Evolutionary conservation across 441 rosid genomes (phyloP), one percentile per base, ranked within the genome.

Genomic region (Capsella rubella): DNA sequence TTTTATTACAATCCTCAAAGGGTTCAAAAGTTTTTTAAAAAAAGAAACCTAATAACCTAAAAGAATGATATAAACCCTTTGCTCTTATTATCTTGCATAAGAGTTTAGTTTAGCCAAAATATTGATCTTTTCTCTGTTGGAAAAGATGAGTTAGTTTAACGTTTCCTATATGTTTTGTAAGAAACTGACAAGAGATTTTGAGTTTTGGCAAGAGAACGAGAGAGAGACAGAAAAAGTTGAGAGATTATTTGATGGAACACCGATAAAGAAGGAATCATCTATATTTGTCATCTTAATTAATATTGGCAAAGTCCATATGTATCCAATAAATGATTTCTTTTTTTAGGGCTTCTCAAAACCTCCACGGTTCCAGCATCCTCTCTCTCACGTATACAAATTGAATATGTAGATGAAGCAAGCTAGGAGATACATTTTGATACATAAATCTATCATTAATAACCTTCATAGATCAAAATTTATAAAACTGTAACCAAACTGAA

Each of bases 181-280:
- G 10, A 50, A 37, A n/a, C 21, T 32, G 25, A 18, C 50, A 34
- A 60, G 75, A 40, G 3, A 21, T 64, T 54, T 51, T 58, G 59
- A 53, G 54, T 67, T 72, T 72, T 66, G 58, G 65, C 52, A 66
- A 53, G 13, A 40, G 54, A 64, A 54, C 27, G 29, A 62, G 54
- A 55, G 39, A 62, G 53, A 55, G 15, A 57, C 43, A n/a, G 28
- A 16, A 47, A 56, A 54, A 5, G 1, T 3, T 42, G 59, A 59
- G 53, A 72, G 32, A 42, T 34, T 25, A 58, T 64, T 42, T 51
- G 69, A 59, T 65, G 80, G 80, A 66, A 72, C 13, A 45, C n/a
- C 60, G 57, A 51, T 57, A 58, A 65, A 71, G 14, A 53, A 45
- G 63, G 80, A 71, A 13, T 66, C 77, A 13, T 66, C 77, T 77